phyloP scores from a whole-genome alignment of 169 alveolate species.

The Eimeria necatrix region DNA sequence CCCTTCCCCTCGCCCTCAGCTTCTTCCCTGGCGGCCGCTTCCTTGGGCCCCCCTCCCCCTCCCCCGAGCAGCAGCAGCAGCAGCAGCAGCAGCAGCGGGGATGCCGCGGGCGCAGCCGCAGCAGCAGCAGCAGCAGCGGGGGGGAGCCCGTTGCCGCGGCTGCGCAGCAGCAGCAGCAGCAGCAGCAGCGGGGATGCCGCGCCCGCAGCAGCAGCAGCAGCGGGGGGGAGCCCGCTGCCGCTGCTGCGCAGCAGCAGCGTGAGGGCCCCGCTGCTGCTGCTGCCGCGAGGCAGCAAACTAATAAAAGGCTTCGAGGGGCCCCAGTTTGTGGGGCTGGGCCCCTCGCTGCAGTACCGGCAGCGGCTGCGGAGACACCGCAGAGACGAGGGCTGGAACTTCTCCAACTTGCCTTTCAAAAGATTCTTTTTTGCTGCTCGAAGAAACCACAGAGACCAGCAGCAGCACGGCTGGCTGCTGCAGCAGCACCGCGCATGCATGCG shows the following conservation, averaged over 20 bases:
- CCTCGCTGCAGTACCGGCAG: constrained; percentile 23
- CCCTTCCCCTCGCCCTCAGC: neutral
- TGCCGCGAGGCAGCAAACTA: constrained; percentile 52
- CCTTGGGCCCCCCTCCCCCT: neutral
- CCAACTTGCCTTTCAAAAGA: constrained; percentile 47
- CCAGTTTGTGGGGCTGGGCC: constrained; percentile 36
- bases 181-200: neutral
- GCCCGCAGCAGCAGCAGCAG: neutral
- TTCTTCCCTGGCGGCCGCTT: neutral
- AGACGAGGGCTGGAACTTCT: constrained; percentile 68
- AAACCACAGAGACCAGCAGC: constrained; percentile 77
- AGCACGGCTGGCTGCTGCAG: constrained; percentile 66
- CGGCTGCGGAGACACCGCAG: constrained; percentile 54
- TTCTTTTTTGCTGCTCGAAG: constrained; percentile 69
- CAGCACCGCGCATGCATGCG: constrained; percentile 21
- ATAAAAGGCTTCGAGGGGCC: constrained; percentile 38
- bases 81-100: neutral
- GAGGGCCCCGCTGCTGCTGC: constrained; percentile 32
- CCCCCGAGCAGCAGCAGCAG: too few relatives aligned
- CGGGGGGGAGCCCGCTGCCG: neutral
- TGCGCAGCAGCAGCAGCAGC: neutral
- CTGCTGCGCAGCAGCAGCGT: neutral
- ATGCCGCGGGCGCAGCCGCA: neutral
- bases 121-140: constrained; percentile 30
- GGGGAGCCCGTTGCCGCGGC: too few relatives aligned